A percentile compares a stretch with the other conserved stretches of the same genome.
phyloP scores from a whole-genome alignment of 345 rosid species.

The Melaleuca alternifolia region DNA sequence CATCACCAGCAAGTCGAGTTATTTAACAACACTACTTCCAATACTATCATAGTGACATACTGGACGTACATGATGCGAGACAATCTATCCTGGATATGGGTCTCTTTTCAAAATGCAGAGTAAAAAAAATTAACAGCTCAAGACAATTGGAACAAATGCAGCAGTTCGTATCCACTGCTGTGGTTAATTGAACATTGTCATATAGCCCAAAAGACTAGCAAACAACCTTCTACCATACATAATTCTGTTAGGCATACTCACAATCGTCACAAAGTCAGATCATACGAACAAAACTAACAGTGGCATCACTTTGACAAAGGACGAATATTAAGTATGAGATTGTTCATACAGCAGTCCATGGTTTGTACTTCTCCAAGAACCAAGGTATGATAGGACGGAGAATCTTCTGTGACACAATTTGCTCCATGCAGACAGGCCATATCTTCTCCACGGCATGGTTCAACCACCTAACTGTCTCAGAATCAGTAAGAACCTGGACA shows the following conservation, averaged over 20 bases:
- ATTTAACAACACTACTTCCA: background rate
- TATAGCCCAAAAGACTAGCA: background rate
- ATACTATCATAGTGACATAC: background rate
- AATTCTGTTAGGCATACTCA: background rate
- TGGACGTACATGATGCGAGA: background rate
- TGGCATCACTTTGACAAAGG: background rate
- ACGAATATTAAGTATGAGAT: background rate
- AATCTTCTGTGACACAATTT: slow-evolving; percentile 83
- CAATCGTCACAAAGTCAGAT: background rate
- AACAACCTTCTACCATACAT: background rate
- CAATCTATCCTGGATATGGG: background rate
- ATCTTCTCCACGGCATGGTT: slow-evolving; percentile 81
- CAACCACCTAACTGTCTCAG: slow-evolving; percentile 88
- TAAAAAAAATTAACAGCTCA: too few relatives aligned
- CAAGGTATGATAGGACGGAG: slow-evolving; percentile 95
- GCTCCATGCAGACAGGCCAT: slow-evolving; percentile 97
- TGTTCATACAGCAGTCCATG: slow-evolving; percentile 86
- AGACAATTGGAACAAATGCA: background rate
- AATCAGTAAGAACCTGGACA: slow-evolving; percentile 67
- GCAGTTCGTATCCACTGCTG: background rate
- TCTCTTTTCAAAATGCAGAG: background rate
- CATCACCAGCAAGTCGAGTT: background rate
- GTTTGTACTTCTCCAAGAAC: slow-evolving; percentile 95
- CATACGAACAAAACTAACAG: background rate
- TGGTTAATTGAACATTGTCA: background rate